Percentiles rank a stretch among this genome's conserved stretches.
phyloP scores from a whole-genome alignment of 768 basidiomycete genomes.

The Rhizopogon vesiculosus region DNA sequence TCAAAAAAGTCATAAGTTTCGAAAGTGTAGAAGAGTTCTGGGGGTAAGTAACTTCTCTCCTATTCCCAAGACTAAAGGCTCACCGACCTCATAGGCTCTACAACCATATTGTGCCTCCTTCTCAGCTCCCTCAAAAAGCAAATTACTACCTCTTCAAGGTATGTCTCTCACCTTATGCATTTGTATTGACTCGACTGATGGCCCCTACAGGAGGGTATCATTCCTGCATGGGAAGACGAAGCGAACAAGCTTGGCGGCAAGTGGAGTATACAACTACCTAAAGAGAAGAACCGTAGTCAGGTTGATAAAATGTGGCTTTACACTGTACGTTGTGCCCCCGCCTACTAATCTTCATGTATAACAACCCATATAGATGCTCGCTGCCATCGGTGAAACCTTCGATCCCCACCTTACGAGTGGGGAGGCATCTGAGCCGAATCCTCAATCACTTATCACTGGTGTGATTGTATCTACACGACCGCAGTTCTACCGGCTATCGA shows the following conservation, averaged over 20 bases:
- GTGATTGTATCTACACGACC: conserved; percentile 94
- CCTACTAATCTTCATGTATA: not conserved
- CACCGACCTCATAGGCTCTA: conserved; percentile 57
- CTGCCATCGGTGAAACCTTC: conserved; percentile 98
- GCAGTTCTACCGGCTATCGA: conserved; percentile 92
- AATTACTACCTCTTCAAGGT: conserved; percentile 99
- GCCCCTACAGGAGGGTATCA: conserved; percentile 75
- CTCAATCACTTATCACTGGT: conserved; percentile 75
- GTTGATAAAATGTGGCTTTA: conserved; percentile 99
- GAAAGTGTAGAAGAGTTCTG: conserved; percentile 99
- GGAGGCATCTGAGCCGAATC: conserved; percentile 35
- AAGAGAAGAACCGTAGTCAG: conserved; percentile 80
- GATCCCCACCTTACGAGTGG: conserved; percentile 72
- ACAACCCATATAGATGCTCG: conserved; percentile 74
- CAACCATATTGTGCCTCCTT: conserved; percentile 97
- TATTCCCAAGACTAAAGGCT: conserved; percentile 2
- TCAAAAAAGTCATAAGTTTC: conserved; percentile 93
- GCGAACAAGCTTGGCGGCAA: conserved; percentile 97
- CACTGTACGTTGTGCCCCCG: conserved; percentile 53
- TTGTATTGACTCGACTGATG: conserved; percentile 4
- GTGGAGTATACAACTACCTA: conserved; percentile 97
- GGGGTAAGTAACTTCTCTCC: conserved; percentile 59
- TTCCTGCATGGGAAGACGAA: conserved; percentile 96
- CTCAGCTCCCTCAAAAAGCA: conserved; percentile 89
- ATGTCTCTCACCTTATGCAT: conserved; percentile 15